These are phyloP conservation scores for Hippophae gyantsensis DNA, from an alignment of 306 rosid species.

Conservation along the genomic window DNA sequence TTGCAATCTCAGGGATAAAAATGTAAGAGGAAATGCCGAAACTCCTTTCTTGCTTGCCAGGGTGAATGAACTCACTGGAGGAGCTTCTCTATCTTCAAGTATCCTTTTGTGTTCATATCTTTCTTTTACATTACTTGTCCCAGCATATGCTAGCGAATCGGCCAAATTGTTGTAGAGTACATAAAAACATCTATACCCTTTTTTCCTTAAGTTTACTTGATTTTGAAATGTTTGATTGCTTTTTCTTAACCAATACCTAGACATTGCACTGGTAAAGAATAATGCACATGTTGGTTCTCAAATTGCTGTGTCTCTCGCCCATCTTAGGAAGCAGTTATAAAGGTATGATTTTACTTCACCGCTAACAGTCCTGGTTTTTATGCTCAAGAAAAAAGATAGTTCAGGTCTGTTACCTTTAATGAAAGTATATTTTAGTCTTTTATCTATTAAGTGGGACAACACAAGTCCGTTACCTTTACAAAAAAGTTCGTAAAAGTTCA, in stretches of 20 bases:
- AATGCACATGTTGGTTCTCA: constrained; percentile 70
- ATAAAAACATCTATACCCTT: background rate
- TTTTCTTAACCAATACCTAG: constrained; percentile 45
- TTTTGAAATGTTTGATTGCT: constrained; percentile 2
- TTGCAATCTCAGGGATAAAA: constrained; percentile 44
- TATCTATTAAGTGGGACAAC: no score
- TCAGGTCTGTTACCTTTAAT: no score
- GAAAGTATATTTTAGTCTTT: no score
- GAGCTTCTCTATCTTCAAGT: constrained; percentile 84
- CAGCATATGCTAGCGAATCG: constrained; percentile 1
- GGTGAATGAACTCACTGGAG: constrained; percentile 73
- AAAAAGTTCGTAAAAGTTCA: no score
- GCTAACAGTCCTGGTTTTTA: no score
- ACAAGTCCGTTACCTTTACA: no score
- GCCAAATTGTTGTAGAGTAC: background rate
- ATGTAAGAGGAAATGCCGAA: constrained; percentile 65
- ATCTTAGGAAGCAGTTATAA: constrained; percentile 31
- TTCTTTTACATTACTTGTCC: background rate
- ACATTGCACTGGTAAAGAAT: constrained; percentile 94
- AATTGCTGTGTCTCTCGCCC: constrained; percentile 62
- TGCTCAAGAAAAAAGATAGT: no score
- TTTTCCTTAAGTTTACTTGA: background rate
- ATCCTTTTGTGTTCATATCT: constrained; percentile 32
- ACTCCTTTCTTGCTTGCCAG: constrained; percentile 84
- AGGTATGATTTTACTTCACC: constrained; percentile 15